These are phyloP conservation scores for Potentilla sterilis DNA, from an alignment of 306 rosid genomes.

Conservation along the genomic window DNA sequence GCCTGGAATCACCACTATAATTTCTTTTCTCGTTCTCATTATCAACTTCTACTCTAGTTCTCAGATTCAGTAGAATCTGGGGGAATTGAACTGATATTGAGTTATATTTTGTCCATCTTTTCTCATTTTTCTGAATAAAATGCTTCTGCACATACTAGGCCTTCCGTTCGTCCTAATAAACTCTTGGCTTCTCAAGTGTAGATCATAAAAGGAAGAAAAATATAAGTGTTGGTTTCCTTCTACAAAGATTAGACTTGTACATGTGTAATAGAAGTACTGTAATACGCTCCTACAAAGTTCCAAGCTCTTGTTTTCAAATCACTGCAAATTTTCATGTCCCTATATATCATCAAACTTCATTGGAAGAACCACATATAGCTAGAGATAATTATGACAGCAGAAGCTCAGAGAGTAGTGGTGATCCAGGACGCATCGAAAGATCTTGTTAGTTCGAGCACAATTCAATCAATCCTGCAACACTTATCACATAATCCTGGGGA, in stretches of 20 bases:
- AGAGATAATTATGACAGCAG: slow-evolving; percentile 16
- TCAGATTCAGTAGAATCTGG: background rate
- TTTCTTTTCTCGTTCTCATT: background rate
- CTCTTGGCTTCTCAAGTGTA: background rate
- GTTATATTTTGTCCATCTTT: background rate
- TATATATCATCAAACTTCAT: background rate
- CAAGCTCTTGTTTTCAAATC: background rate
- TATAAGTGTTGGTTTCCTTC: background rate
- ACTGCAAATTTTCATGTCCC: background rate
- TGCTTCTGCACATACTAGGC: background rate
- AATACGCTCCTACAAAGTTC: background rate
- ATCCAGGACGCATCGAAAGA: slow-evolving; percentile 69
- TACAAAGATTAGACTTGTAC: background rate
- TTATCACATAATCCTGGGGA: slow-evolving; percentile 55
- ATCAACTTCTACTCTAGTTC: background rate
- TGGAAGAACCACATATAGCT: background rate
- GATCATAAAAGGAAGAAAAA: background rate
- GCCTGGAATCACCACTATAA: slow-evolving; percentile 35
- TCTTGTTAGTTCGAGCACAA: slow-evolving; percentile 41
- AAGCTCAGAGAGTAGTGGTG: slow-evolving; percentile 57
- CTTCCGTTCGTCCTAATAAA: background rate
- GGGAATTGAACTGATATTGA: background rate
- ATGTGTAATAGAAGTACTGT: background rate
- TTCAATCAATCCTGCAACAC: slow-evolving; percentile 38
- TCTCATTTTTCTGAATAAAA: background rate